Base-by-base conservation (phyloP, 2,329 filamentous ascomycete genomes). In the Periconia sp. region DNA sequence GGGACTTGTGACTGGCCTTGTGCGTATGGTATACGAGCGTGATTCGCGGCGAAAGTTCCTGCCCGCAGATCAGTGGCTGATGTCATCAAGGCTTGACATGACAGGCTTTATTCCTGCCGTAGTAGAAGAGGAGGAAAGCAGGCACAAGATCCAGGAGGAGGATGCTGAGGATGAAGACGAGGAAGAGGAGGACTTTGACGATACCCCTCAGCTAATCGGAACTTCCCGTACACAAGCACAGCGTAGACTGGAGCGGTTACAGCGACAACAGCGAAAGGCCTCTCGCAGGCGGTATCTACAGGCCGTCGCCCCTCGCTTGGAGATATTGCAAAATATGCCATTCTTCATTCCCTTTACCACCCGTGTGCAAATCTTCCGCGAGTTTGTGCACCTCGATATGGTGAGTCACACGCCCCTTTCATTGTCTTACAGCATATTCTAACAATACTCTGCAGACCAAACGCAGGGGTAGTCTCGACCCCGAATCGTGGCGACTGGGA, bases 331-430 rank as follows among this genome's bases (percentile, higher is more conserved):
- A 61, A 95, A 97, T 66, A 95, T 99, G 87, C 94, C 94, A 0
- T 99, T 97, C 70, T 90, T 93, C 61, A 94, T 99, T 43, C 94
- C 93, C 0, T 99, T 99, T 64, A 85, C 90, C 37, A 94, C 90
- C 0, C 82, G 94, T 45, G 94, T 99, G 5, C 86, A 92, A 69
- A 93, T 97, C 20, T 97, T 99, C 73, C 85, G 92, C 30, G 86
- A 96, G 66, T 97, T 97, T 64, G 90, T 97, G n/a, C 76, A 84
- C 30, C 79, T 92, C 5, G 94, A 99, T 73, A 91, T 94, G 68
- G 61, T 65, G 60, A 55, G 63, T 55, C 23, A 20, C 6, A 1
- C 2, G 17, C 30, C 37, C 5, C 13, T 37, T 13, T n/a, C 1
- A 18, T 37, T 20, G 10, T n/a, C 30, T 35, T 8, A 18, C 18